Evolutionary conservation across 768 basidiomycete genomes (phyloP).

Genomic region (Termitomyces sp.): DNA sequence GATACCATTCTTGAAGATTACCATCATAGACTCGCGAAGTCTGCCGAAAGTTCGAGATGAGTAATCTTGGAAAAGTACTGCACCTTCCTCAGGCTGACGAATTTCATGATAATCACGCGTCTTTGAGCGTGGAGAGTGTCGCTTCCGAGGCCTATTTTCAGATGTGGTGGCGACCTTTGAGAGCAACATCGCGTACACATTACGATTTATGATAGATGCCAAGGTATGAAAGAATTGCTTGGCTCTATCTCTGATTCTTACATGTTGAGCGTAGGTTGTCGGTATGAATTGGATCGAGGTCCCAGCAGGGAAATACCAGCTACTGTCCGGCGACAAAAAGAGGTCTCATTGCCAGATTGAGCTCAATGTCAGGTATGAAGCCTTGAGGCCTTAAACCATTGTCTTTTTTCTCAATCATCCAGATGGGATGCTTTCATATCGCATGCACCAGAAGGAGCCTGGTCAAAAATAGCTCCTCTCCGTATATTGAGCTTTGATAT

Average conservation of each 20-base stretch:
- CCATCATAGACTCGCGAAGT: slow-evolving; percentile 63
- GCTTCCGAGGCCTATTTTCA: slow-evolving; percentile 57
- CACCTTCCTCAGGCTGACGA: slow-evolving; percentile 5
- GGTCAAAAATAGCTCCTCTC: slow-evolving; percentile 90
- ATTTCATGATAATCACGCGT: slow-evolving; percentile 38
- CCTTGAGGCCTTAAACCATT: not conserved
- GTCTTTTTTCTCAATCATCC: not conserved
- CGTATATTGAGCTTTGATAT: slow-evolving; percentile 98
- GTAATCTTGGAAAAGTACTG: slow-evolving; percentile 27
- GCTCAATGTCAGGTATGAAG: slow-evolving; percentile 62
- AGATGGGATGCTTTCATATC: slow-evolving; percentile 89
- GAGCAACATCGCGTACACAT: slow-evolving; percentile 87
- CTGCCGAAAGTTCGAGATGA: slow-evolving; percentile 91
- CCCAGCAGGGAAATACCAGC: slow-evolving; percentile 73
- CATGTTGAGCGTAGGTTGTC: slow-evolving; percentile 56
- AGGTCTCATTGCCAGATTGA: slow-evolving; percentile 89
- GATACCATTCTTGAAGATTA: slow-evolving; percentile 83
- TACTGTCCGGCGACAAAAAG: slow-evolving; percentile 54
- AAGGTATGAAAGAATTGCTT: slow-evolving; percentile 47
- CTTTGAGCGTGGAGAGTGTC: slow-evolving; percentile 74
- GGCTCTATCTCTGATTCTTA: not conserved
- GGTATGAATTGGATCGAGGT: slow-evolving; percentile 99
- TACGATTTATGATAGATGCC: slow-evolving; percentile 98
- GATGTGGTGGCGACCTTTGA: slow-evolving; percentile 73
- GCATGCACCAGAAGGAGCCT: slow-evolving; percentile 86